Base-by-base conservation (phyloP, 176 grass and related monocot genomes). In the Oryza meridionalis region DNA sequence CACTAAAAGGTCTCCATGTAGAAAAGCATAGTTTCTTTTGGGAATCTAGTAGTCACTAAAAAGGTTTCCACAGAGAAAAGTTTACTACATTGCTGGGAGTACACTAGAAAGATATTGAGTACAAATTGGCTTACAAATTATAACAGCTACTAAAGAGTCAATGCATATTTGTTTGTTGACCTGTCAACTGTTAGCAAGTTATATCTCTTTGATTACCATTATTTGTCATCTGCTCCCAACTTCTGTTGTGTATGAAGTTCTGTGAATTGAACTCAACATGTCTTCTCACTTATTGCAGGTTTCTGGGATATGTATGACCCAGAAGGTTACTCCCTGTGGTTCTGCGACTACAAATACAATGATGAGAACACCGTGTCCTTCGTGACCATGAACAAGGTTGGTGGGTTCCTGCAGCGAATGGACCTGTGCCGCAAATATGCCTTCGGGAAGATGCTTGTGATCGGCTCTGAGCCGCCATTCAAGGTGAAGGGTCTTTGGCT, bases 301-400 rank as follows among this genome's bases (percentile, higher is more conserved):
- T 99, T 99, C 85, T 99, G 96, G 96, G 86, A 99, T 26, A 99
- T 99, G 96, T 99, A 89, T 73, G 96, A 99, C 67, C 86, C 96
- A 14, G 93, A 99, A 73, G 96, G 96, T 14, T 99, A 99, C 85
- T 99, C 96, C 38, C 65, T 99, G 9, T 99, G 96, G 96, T 99
- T 99, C 84, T 99, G 91, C 44, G 89, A 99, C n/a, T 99, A 99
- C 88, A 99, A 96, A 44, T 99, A 99, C 88, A 91, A 99, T 2
- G 88, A 96, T 4, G 96, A 99, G 90, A 99, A 99, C 90, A 94
- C 86, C 0, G 93, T 99, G 2, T 94, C 96, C 1, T 99, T 89
- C 5, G 93, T 99, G 47, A 99, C 96, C 31, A 7, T 99, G 79
- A 99, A 99, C 88, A 99, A 99, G 85, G 93, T 99, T 9, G 82